Base-by-base conservation (phyloP, 2,329 filamentous ascomycete genomes). In the Moelleriella libera region DNA sequence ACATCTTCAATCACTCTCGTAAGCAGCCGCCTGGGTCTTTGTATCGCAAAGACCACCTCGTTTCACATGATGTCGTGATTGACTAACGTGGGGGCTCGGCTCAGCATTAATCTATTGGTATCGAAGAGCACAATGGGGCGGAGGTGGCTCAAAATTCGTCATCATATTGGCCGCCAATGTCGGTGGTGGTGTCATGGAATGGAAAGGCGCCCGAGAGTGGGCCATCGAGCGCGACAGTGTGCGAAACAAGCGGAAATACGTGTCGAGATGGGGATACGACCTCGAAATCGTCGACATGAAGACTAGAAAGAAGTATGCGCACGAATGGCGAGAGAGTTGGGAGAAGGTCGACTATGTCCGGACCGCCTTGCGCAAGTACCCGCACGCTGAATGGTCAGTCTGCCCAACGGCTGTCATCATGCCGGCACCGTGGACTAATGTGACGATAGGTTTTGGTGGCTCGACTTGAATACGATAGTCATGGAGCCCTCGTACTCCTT, bases 301-400 rank as follows among this genome's bases (percentile, higher is more conserved):
- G 69, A 95, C 89, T 47, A 95, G 96, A 76, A 97, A 96, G 69
- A 82, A 89, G 54, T 98, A 98, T 63, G 90, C 92, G 30, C 92
- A 98, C 67, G 92, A 98, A 67, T 98, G 92, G 92, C 80, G 92
- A 59, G 92, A 98, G 68, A 94, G 90, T 63, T 98, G 92, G 92
- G 92, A 98, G 68, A 98, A 97, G 72, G 89, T 96, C 51, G 92
- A 98, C 63, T 88, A 88, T 41, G 80, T 98, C 57, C 81, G 90
- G 51, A 85, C 87, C 51, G 82, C 84, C 43, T 82, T 98, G 75
- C 79, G 82, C 61, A 96, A 96, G 64, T 96, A 97, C 60, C 92
- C 92, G 30, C 76, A 94, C 53, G 92, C 90, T 34, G 90, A 98
- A 71, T 98, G 92, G 92, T 95, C 72, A 66, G 81, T 21, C 21